Conservation (phyloP, 2,329 filamentous ascomycete genomes). For the Hirsutella thompsonii region DNA sequence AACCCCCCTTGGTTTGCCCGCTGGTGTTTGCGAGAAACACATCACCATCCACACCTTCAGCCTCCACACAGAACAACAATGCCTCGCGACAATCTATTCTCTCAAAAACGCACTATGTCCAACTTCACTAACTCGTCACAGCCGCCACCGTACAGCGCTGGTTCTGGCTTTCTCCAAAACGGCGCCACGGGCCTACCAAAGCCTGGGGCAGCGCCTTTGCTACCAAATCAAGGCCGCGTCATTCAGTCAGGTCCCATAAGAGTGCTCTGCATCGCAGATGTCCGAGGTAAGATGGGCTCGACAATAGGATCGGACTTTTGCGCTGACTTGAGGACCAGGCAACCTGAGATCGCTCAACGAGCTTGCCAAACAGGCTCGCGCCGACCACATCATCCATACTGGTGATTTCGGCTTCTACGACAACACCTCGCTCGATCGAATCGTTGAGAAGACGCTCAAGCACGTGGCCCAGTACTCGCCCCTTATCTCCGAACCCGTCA, state of each 20-base stretch:
- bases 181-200: constrained; percentile 40
- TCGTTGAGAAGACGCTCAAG: constrained; percentile 97
- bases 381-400: constrained; percentile 96
- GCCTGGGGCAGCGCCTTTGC: constrained; percentile 48
- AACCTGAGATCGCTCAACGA: constrained; percentile 94
- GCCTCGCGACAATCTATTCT: too few relatives aligned
- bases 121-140: constrained; percentile 13
- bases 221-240: constrained; percentile 55
- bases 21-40: neutral
- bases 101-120: constrained; percentile 1
- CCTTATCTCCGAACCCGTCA: constrained; percentile 66
- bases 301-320: constrained; percentile 1
- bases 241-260: constrained; percentile 53
- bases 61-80: too few relatives aligned
- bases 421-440: constrained; percentile 85
- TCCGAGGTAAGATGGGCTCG: constrained; percentile 42
- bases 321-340: constrained; percentile 40
- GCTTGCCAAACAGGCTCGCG: constrained; percentile 83
- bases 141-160: constrained; percentile 31
- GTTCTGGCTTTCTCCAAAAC: constrained; percentile 49
- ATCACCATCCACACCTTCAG: constrained; percentile 2
- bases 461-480: constrained; percentile 98
- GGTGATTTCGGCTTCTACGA: constrained; percentile 99
- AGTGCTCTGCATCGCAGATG: constrained; percentile 59
- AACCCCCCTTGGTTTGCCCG: neutral